phyloP scores from a whole-genome alignment of 176 grass and related monocot species.

The Rhynchospora tenuis region DNA sequence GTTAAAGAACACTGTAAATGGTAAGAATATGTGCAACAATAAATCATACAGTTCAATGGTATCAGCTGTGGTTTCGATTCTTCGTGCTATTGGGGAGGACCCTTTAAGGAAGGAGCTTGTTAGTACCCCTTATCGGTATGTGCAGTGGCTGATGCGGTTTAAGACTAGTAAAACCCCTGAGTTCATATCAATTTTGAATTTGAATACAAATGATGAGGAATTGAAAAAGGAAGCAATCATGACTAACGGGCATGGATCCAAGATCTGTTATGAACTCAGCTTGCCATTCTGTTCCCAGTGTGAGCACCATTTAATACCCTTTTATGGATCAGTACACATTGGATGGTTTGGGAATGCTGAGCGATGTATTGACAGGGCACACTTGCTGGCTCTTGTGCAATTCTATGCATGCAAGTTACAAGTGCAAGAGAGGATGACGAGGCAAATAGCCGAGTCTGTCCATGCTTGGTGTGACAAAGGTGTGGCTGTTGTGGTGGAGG shows the following conservation, averaged over 20 bases:
- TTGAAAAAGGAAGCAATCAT: constrained; percentile 7
- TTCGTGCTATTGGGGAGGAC: constrained; percentile 72
- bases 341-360: constrained; percentile 41
- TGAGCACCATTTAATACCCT: constrained; percentile 88
- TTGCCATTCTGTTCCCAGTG: constrained; percentile 89
- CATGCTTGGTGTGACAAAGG: constrained; percentile 38
- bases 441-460: constrained; percentile 92
- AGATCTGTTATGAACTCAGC: constrained; percentile 47
- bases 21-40: constrained; percentile 1
- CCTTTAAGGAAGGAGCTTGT: constrained; percentile 71
- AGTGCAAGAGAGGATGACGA: constrained; percentile 97
- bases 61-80: constrained; percentile 55
- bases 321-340: constrained; percentile 84
- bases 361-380: constrained; percentile 35
- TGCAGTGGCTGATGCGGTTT: constrained; percentile 87
- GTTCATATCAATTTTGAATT: constrained; percentile 15
- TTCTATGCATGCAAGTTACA: constrained; percentile 91
- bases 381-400: constrained; percentile 67
- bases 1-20: constrained; percentile 30
- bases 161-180: constrained; percentile 38
- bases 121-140: constrained; percentile 61
- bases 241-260: constrained; percentile 23
- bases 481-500: constrained; percentile 83
- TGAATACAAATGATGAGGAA: neutral
- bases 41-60: constrained; percentile 47